Conservation (phyloP, 176 grass and related monocot species). For the Oryza punctata region DNA sequence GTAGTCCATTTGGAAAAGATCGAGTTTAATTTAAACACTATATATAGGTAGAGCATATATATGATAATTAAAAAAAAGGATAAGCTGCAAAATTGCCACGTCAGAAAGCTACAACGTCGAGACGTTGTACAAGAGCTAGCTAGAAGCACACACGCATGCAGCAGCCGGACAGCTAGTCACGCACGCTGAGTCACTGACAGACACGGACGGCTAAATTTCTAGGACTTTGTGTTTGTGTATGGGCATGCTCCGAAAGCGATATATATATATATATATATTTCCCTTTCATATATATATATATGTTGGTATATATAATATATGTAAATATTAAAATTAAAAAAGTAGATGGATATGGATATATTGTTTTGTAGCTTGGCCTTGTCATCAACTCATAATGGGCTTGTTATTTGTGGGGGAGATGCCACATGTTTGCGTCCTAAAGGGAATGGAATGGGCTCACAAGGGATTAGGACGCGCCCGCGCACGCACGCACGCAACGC, state of each 20-base stretch:
- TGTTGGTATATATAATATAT: not conserved
- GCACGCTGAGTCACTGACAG: no score
- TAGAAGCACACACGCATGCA: not conserved
- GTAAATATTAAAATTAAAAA: not conserved
- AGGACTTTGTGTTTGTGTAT: not conserved
- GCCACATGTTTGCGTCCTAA: not conserved
- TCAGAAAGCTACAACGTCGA: not conserved
- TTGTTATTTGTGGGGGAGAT: not conserved
- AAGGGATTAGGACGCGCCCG: not conserved
- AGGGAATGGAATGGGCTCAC: not conserved
- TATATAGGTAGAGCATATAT: not conserved
- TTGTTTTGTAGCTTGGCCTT: not conserved
- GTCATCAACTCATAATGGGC: not conserved
- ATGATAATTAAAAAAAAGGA: conserved; percentile 9
- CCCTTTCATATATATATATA: not conserved
- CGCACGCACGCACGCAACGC: no score
- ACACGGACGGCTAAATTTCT: not conserved
- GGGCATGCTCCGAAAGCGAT: not conserved
- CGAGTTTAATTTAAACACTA: not conserved
- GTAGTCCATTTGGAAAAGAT: not conserved
- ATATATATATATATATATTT: not conserved
- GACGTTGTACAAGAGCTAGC: not conserved
- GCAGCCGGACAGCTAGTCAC: no score
- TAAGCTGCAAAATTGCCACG: conserved; percentile 32
- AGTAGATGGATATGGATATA: not conserved